phyloP scores from a whole-genome alignment of 768 basidiomycete species.

The Epithele typhae region DNA sequence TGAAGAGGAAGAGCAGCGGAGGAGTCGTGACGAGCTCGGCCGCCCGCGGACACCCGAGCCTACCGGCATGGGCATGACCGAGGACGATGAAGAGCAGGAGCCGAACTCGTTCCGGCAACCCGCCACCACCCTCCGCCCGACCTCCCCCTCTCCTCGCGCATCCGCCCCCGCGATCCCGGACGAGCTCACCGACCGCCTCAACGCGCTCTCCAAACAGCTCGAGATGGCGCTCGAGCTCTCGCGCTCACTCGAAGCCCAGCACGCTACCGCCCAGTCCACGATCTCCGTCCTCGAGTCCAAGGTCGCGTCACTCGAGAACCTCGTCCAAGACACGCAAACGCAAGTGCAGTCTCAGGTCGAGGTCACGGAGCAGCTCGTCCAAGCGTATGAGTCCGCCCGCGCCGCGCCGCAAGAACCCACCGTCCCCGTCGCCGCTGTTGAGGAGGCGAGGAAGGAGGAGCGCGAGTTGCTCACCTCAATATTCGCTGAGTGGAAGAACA shows the following conservation, averaged over 20 bases:
- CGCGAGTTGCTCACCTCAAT: conserved; percentile 49
- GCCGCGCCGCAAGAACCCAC: conserved; percentile 21
- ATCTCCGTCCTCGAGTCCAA: conserved; percentile 67
- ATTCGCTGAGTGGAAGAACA: conserved; percentile 72
- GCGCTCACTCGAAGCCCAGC: conserved; percentile 69
- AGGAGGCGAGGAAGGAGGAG: conserved; percentile 33
- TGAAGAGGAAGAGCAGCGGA: conserved; percentile 46
- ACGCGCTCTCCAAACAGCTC: conserved; percentile 63
- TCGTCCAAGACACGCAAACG: conserved; percentile 48
- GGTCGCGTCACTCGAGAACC: conserved; percentile 60
- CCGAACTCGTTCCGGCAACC: conserved; percentile 6
- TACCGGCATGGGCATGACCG: conserved; percentile 49
- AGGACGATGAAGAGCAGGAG: conserved; percentile 40
- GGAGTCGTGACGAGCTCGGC: conserved; percentile 49
- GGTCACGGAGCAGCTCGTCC: conserved; percentile 24
- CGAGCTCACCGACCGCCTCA: conserved; percentile 60
- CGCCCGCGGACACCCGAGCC: conserved; percentile 83
- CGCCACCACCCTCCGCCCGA: conserved; percentile 12
- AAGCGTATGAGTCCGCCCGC: conserved; percentile 28
- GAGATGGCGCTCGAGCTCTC: conserved; percentile 73
- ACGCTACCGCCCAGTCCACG: conserved; percentile 69
- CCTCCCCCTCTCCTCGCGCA: conserved; percentile 19
- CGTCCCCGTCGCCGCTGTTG: conserved; percentile 16
- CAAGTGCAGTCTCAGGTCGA: conserved; percentile 36
- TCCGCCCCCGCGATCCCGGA: conserved; percentile 34